Evolutionary conservation across 345 rosid genomes (phyloP).

Genomic region (Dipteronia sinensis): DNA sequence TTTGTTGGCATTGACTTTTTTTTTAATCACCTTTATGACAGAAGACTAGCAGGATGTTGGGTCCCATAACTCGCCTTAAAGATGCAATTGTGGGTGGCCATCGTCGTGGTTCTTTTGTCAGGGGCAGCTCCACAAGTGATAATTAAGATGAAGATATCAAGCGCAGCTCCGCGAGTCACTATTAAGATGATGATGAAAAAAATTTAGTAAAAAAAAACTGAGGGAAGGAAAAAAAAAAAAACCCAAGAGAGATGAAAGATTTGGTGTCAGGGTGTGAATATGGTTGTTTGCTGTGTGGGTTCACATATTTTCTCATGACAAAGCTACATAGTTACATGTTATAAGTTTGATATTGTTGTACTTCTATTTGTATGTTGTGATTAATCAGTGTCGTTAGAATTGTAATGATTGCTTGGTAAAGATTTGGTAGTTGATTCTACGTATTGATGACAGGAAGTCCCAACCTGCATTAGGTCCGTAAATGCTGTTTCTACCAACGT

Average conservation of each 20-base stretch:
- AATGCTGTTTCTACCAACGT: not conserved
- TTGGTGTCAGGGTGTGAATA: constrained; percentile 4
- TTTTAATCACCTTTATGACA: constrained; percentile 23
- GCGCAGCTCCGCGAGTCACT: not conserved
- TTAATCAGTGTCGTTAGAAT: not conserved
- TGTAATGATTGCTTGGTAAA: not conserved
- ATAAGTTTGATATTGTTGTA: constrained; percentile 14
- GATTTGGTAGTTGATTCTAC: not conserved
- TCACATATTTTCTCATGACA: not conserved
- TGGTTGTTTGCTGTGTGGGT: constrained; percentile 15
- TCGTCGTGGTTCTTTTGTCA: constrained; percentile 59
- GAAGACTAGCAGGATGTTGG: constrained; percentile 67
- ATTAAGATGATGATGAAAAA: constrained; percentile 14
- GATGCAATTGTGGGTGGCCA: constrained; percentile 81
- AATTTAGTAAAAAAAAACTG: not conserved
- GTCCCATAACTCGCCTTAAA: constrained; percentile 77
- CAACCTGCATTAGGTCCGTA: not conserved
- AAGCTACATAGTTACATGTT: constrained; percentile 4
- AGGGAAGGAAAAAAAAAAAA: not conserved
- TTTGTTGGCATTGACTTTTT: not conserved
- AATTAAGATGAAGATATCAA: constrained; percentile 38
- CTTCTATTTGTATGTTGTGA: not conserved
- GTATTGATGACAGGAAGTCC: not conserved
- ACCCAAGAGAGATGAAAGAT: not conserved
- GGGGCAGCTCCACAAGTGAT: constrained; percentile 52